Conservation (phyloP, 345 rosid genomes). For the Excoecaria cochinchinensis region DNA sequence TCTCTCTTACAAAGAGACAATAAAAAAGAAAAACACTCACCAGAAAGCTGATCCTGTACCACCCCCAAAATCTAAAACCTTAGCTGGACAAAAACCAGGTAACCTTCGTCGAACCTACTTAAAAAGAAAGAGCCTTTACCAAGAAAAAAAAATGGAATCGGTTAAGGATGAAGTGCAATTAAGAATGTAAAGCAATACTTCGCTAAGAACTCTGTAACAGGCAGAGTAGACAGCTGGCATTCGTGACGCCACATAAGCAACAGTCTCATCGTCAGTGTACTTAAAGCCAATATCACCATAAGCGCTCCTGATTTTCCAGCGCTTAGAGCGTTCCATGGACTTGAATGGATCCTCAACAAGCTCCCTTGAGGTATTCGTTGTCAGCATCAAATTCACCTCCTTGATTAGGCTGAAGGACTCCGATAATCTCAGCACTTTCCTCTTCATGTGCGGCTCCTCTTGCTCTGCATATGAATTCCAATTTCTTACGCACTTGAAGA, state of each 20-base stretch:
- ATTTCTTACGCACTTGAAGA: neutral
- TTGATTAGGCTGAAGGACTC: slow-evolving; percentile 69
- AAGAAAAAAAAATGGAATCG: neutral
- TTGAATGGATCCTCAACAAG: slow-evolving; percentile 77
- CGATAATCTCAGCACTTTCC: slow-evolving; percentile 71
- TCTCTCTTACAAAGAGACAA: neutral
- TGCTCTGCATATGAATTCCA: slow-evolving; percentile 42
- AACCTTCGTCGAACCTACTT: slow-evolving; percentile 64
- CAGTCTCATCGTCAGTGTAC: slow-evolving; percentile 77
- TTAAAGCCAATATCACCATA: slow-evolving; percentile 82
- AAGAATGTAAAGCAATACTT: slow-evolving; percentile 34
- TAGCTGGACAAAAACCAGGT: slow-evolving; percentile 67
- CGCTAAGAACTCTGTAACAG: slow-evolving; percentile 72
- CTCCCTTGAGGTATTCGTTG: slow-evolving; percentile 56
- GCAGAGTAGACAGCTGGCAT: slow-evolving; percentile 97
- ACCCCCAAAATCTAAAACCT: slow-evolving; percentile 87
- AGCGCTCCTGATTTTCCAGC: slow-evolving; percentile 85
- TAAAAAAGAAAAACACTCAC: slow-evolving; percentile 34
- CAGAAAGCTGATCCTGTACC: slow-evolving; percentile 97
- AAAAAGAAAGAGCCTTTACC: neutral
- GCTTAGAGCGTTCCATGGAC: slow-evolving; percentile 63
- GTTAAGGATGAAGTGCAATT: neutral
- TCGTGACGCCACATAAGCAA: slow-evolving; percentile 89
- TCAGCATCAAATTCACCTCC: slow-evolving; percentile 51
- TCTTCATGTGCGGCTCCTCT: slow-evolving; percentile 76